phyloP scores from a whole-genome alignment of 169 alveolate species.

The Babesia bovis region DNA sequence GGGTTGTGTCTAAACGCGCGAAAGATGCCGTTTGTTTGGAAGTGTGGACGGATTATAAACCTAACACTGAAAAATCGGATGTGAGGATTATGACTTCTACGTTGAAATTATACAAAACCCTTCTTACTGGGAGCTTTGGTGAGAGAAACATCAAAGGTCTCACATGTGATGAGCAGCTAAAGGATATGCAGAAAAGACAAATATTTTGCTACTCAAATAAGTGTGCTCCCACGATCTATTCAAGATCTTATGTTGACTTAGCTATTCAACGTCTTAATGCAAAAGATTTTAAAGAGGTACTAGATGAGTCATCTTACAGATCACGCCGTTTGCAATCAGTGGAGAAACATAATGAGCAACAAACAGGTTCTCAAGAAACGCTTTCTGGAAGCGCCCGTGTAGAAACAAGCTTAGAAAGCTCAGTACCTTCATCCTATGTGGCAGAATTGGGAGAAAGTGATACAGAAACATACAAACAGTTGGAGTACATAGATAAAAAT shows the following conservation, averaged over 20 bases:
- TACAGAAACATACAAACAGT: neutral
- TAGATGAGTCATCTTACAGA: neutral
- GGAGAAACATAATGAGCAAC: neutral
- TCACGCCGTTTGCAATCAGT: no score
- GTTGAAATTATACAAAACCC: slow-evolving; percentile 9
- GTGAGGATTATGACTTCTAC: slow-evolving; percentile 30
- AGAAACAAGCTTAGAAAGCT: neutral
- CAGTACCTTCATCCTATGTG: neutral
- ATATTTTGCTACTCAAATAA: slow-evolving; percentile 22
- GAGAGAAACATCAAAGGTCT: slow-evolving; percentile 19
- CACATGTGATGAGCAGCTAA: slow-evolving; percentile 54
- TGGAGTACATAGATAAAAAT: neutral
- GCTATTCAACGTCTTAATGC: no score
- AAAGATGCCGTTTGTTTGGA: slow-evolving; percentile 60
- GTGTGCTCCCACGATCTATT: slow-evolving; percentile 7
- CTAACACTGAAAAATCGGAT: slow-evolving; percentile 39
- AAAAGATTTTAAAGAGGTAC: neutral
- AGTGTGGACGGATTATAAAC: slow-evolving; percentile 44
- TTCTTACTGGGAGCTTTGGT: slow-evolving; percentile 26
- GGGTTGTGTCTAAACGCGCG: slow-evolving; percentile 18
- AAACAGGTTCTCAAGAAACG: neutral
- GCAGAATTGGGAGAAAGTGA: neutral
- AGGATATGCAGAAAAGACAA: slow-evolving; percentile 4
- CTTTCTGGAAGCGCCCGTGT: no score
- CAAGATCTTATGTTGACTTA: no score